phyloP scores from a whole-genome alignment of 163 green algal species.

The Scenedesmus sp. region DNA sequence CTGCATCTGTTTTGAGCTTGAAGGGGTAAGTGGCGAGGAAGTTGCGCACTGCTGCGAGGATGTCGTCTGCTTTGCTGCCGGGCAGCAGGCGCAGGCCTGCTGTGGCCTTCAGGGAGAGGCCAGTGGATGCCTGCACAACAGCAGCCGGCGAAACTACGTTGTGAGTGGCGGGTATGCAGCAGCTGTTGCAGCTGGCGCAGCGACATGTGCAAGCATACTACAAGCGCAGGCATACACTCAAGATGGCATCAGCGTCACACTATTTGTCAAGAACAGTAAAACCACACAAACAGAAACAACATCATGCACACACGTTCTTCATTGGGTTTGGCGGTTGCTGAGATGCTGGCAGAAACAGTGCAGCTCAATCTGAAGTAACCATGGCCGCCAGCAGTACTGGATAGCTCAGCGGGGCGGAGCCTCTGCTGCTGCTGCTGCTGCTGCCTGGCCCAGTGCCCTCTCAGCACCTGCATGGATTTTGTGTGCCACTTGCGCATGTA shows the following conservation, averaged over 20 bases:
- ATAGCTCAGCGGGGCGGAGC: neutral
- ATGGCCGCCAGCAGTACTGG: neutral
- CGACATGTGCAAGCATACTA: neutral
- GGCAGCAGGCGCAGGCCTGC: conserved; percentile 95
- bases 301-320: no score
- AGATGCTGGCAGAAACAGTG: no score
- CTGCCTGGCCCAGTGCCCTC: neutral
- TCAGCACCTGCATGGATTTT: neutral
- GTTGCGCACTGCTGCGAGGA: conserved; percentile 76
- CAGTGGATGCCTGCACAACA: conserved; percentile 71
- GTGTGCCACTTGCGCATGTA: no score
- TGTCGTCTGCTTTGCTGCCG: conserved; percentile 86
- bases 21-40: conserved; percentile 83
- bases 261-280: no score
- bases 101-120: conserved; percentile 92
- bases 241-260: no score
- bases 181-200: neutral
- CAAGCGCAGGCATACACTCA: no score
- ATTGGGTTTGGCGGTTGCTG: no score
- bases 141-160: neutral
- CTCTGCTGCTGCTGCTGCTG: neutral
- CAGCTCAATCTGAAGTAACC: no score
- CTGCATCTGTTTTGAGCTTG: conserved; percentile 74
- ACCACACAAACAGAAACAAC: no score
- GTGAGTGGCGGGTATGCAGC: neutral